Evolutionary conservation across 2,329 filamentous ascomycete genomes (phyloP), one percentile per base, ranked within the genome.

Genomic region (Penicillium sclerotigenum): DNA sequence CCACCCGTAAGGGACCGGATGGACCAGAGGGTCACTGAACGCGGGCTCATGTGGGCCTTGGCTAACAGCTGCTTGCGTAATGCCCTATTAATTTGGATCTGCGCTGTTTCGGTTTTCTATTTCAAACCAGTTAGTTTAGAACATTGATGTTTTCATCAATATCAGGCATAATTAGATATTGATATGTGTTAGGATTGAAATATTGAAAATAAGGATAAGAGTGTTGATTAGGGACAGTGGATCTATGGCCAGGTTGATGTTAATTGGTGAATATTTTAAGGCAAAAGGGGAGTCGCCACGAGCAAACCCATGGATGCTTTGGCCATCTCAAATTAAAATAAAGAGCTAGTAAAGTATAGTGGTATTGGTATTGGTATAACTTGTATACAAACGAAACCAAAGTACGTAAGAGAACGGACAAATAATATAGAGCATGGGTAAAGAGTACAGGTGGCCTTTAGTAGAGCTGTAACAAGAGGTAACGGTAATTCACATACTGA

Each of bases 1-100:
- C 71, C 71, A 73, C 71, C 60, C 53, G 64, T 64, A 71, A 71
- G 69, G 71, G 70, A 72, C 70, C 66, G 60, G 66, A 66, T 69
- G 66, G 65, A 65, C 65, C 69, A 68, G 62, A 66, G 64, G 56
- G 62, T 60, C 59, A 61, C 65, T 65, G 65, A 65, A 64, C 60
- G 65, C 63, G 65, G 67, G 65, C 64, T 65, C 59, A 37, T 42
- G 64, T 68, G 67, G 65, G 63, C 53, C 70, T 62, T 64, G 61
- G 63, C 66, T 57, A 56, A 59, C 52, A 59, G 62, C 63, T 68
- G 71, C 71, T 73, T 73, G 71, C 71, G 71, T 73, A 73, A 73
- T 71, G 68, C 64, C 47, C 41, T 60, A 59, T 65, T 69, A 67
- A 71, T 71, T 70, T 66, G 59, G 70, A 72, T 72, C 70, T 68